A percentile compares a stretch with the other conserved stretches of the same genome.
These are phyloP conservation scores for Neopestalotiopsis sp. DNA, from an alignment of 2,329 filamentous ascomycete species.

Conservation along the genomic window DNA sequence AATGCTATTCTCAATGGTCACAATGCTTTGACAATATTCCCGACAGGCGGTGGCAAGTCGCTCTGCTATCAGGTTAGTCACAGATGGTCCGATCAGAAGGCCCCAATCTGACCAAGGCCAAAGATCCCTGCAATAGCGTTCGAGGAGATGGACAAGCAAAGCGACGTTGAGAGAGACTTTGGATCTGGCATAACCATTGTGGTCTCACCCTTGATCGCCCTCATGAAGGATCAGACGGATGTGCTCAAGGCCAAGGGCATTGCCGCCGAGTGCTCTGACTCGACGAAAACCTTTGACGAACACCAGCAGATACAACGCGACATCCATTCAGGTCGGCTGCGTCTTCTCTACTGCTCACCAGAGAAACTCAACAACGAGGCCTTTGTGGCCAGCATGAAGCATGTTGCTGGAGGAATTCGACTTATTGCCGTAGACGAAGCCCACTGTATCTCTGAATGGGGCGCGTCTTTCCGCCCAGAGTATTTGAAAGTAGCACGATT, in stretches of 20 bases:
- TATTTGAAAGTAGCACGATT: conserved; percentile 55
- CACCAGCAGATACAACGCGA: conserved; percentile 41
- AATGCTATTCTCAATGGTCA: conserved; percentile 40
- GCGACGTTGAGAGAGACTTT: conserved; percentile 29
- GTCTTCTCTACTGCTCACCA: conserved; percentile 62
- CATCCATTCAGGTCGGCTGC: conserved; percentile 51
- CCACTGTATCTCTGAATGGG: conserved; percentile 61
- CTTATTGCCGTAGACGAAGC: conserved; percentile 63
- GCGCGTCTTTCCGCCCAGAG: conserved; percentile 35
- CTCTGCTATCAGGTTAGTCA: conserved; percentile 50
- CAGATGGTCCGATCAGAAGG: not conserved
- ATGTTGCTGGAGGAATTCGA: conserved; percentile 59
- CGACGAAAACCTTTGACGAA: conserved; percentile 56
- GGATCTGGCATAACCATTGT: conserved; percentile 58
- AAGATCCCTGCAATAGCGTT: conserved; percentile 55
- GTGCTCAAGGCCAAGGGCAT: conserved; percentile 54
- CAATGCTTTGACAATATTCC: conserved; percentile 50
- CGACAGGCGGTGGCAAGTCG: conserved; percentile 55
- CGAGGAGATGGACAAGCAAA: conserved; percentile 43
- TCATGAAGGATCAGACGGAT: conserved; percentile 68
- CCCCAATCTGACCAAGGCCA: not conserved
- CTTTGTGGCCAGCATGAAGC: conserved; percentile 60
- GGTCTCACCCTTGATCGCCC: conserved; percentile 59
- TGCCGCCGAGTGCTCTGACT: conserved; percentile 59
- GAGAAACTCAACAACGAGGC: conserved; percentile 66